Evolutionary conservation across 345 rosid species (phyloP), one percentile per base, ranked within the genome.

Genomic region (Eucalyptus pauciflora): DNA sequence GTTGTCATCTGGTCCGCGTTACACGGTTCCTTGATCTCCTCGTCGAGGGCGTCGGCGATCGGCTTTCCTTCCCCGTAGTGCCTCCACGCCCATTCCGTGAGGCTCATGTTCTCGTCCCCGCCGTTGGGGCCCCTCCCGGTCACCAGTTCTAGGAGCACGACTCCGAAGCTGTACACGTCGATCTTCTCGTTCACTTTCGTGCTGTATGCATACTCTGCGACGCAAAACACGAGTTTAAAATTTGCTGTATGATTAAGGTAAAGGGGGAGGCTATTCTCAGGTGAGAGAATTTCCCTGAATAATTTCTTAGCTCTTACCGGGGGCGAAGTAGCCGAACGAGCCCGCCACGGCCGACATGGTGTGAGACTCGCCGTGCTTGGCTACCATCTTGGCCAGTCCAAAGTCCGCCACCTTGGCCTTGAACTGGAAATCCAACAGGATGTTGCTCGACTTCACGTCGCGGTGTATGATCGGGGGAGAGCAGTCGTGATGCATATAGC

Each of bases 11-110:
- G 94, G 86, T 95, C 96, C 86, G 89, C 33, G 76, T 91, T 90
- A 50, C 91, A 87, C 4, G 90, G 89, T 86, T 94, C 94, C 92
- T 52, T 93, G 25, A 96, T 94, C 88, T 95, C 96, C 33, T 86
- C 91, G 76, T 96, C 99, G 10, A 97, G 91, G 37, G 93, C 92
- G n/a, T 95, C 95, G 16, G 13, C 88, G 7, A 90, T 90, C 2
- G 93, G 92, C 52, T 90, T 93, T 10, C 95, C 95, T 87, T 94
- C 92, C 13, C 93, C 93, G 67, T 87, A 93, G 79, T 91, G 96
- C 89, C 88, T 93, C 97, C 99, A 95, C 7, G 98, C 95, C 99
- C 98, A 96, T 67, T 96, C 96, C n/a, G 97, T 97, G n/a, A 97
- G 95, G 93, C 92, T 94, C 4, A 92, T 90, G 56, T 95, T 87